Percentiles rank a stretch among this genome's conserved stretches.
phyloP scores from a whole-genome alignment of 441 rosid genomes.

The Euphorbia schlechtendalii region DNA sequence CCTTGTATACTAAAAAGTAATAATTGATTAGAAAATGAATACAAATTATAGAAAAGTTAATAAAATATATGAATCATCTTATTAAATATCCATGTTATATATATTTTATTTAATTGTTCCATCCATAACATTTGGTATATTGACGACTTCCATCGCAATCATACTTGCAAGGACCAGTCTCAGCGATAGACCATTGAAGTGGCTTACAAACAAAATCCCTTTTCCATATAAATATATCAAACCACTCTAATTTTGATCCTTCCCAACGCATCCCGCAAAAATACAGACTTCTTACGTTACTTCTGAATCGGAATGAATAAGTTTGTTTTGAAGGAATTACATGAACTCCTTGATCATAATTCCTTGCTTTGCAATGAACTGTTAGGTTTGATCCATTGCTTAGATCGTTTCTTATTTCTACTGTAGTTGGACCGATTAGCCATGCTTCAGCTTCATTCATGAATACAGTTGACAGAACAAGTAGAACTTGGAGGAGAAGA shows the following conservation, averaged over 20 bases:
- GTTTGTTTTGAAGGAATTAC: neutral
- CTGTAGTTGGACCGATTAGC: neutral
- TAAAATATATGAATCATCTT: neutral
- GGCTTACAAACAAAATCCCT: neutral
- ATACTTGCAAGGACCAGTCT: constrained; percentile 8
- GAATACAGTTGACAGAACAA: neutral
- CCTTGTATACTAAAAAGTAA: no score
- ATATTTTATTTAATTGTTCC: neutral
- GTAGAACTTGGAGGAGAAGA: neutral
- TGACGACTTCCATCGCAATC: neutral
- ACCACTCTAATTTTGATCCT: neutral
- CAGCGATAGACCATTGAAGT: neutral
- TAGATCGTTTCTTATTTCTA: constrained; percentile 6
- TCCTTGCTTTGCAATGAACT: constrained; percentile 3
- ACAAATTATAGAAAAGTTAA: no score
- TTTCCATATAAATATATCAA: constrained; percentile 3
- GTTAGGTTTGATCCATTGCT: neutral
- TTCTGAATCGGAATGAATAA: neutral
- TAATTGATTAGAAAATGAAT: no score
- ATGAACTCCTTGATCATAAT: neutral
- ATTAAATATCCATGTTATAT: neutral
- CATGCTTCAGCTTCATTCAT: constrained; percentile 6
- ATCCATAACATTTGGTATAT: neutral
- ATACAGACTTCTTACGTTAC: neutral
- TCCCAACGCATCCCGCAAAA: neutral